Base-by-base conservation (phyloP, 148 eudicot genomes). In the Rhododendron molle region DNA sequence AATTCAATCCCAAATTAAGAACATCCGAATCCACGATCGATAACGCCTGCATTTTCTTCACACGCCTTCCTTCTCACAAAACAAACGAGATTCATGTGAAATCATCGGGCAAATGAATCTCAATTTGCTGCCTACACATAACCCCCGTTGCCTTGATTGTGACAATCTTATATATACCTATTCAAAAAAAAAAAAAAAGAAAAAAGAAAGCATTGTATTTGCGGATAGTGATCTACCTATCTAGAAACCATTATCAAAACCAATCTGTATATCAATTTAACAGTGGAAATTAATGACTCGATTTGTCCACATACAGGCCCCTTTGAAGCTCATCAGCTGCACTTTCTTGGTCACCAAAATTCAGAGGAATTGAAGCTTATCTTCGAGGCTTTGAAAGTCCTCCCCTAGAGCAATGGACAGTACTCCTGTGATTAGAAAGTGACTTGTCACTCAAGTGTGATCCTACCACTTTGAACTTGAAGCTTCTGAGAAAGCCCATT, bases 41-140 rank as follows among this genome's bases (percentile, higher is more conserved):
- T 26, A 26, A 0, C 9, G 11, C 40, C 28, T 7, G 0, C 49
- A 2, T 20, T 40, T 7, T 0, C 12, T 43, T 44, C 28, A 23
- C 28, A 14, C 34, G 34, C 34, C 34, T 32, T 32, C 1, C 46
- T 47, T 56, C 28, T 7, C 7, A 23, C 7, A 36, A 81, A 52
- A 54, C 28, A 67, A 40, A 8, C 44, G 16, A 44, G 85, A 67
- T 83, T 83, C 85, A 83, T 83, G 85, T 83, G 78, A 83, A 83
- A 40, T 44, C 34, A 67, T 65, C 36, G 20, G 23, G 14, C 14
- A n/a, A n/a, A 12, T 65, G 15, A 30, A 65, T 32, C 77, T 43
- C 18, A 69, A 43, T n/a, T 67, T n/a, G 40, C 56, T 40, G 77
- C 85, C 56, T 44, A n/a, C 8, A 40, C 84, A 60, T 1, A 38